Evolutionary conservation across 1,284 basidiomycete species (phyloP).

Genomic region (Mycocalia duriaeana): DNA sequence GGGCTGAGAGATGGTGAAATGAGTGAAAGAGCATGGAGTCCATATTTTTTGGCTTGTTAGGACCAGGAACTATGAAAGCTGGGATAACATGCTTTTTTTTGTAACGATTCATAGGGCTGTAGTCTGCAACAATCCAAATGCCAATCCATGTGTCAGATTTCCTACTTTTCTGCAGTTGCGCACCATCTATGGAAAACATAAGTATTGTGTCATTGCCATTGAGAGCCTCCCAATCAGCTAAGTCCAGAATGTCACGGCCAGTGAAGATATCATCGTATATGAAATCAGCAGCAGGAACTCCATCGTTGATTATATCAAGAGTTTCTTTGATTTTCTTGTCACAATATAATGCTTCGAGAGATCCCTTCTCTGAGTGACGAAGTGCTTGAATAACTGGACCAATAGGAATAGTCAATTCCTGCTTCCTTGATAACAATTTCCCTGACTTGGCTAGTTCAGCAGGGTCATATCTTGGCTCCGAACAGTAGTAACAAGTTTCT

Average conservation of each 20-base stretch:
- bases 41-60: too few relatives aligned
- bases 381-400: too few relatives aligned
- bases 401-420: too few relatives aligned
- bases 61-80: too few relatives aligned
- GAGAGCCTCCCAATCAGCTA: constrained; percentile 13
- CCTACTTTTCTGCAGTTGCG: constrained; percentile 29
- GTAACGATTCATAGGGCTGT: too few relatives aligned
- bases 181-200: constrained; percentile 26
- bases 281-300: background rate
- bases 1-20: too few relatives aligned
- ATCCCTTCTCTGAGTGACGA: too few relatives aligned
- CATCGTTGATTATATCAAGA: constrained; percentile 1
- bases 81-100: too few relatives aligned
- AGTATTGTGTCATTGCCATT: constrained; percentile 21
- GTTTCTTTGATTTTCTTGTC: constrained; percentile 6
- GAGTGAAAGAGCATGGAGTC: too few relatives aligned
- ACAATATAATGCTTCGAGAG: too few relatives aligned
- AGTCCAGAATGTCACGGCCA: constrained; percentile 17
- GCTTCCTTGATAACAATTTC: too few relatives aligned
- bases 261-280: constrained; percentile 17
- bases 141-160: constrained; percentile 26
- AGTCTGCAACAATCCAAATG: constrained; percentile 22
- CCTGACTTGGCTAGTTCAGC: too few relatives aligned
- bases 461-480: constrained; percentile 10
- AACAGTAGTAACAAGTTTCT: constrained; percentile 10